Conservation (phyloP, 257 asterid species). For the Capsicum baccatum region DNA sequence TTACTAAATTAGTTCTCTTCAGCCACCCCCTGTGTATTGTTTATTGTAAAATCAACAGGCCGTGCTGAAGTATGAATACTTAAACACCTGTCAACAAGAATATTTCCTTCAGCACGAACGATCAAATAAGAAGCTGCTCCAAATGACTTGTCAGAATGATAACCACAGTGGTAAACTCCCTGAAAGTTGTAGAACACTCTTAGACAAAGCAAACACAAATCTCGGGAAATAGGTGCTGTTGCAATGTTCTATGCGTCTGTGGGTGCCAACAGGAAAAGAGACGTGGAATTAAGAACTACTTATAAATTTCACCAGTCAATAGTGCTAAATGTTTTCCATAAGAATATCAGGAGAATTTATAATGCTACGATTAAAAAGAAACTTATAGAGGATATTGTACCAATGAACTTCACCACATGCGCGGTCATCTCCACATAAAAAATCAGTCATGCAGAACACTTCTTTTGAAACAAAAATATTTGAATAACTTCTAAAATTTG, state of each 20-base stretch:
- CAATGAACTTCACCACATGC: not conserved
- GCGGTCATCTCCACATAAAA: not conserved
- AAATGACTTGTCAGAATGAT: conserved; percentile 72
- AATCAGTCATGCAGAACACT: not conserved
- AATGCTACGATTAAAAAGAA: not conserved
- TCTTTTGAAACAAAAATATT: not conserved
- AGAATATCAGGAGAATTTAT: not conserved
- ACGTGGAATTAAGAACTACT: not conserved
- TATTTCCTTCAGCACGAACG: conserved; percentile 69
- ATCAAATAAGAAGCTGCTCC: conserved; percentile 73
- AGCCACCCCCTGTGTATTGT: not conserved
- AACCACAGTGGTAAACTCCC: conserved; percentile 82
- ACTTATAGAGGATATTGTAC: conserved; percentile 1
- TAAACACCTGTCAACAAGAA: conserved; percentile 70
- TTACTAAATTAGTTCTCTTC: not conserved
- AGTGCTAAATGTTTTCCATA: not conserved
- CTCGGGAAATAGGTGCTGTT: conserved; percentile 4
- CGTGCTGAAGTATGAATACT: conserved; percentile 19
- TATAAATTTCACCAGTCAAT: not conserved
- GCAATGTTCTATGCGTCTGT: not conserved
- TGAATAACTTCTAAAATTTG: not conserved
- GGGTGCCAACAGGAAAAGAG: not conserved
- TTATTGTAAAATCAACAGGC: conserved; percentile 14
- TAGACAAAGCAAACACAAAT: not conserved
- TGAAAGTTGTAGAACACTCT: conserved; percentile 30